phyloP scores from a whole-genome alignment of 768 basidiomycete genomes.

The Termitomyces sp. region DNA sequence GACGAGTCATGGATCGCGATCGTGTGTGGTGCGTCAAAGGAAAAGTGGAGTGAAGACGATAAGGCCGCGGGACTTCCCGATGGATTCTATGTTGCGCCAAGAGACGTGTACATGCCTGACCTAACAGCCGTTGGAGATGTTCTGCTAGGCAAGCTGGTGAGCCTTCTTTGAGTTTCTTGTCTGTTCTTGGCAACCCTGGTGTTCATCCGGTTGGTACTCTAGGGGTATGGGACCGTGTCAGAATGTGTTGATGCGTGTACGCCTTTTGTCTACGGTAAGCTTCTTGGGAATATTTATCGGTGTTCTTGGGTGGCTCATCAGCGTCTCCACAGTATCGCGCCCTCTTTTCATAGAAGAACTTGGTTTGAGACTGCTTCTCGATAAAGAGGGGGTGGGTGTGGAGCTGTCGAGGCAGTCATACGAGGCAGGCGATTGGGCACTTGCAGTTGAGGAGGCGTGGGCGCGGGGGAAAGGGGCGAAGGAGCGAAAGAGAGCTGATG shows the following conservation, averaged over 20 bases:
- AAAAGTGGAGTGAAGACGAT: conserved; percentile 39
- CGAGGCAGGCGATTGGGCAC: conserved; percentile 73
- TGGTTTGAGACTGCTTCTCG: conserved; percentile 63
- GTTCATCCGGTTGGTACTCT: background rate
- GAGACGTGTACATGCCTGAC: conserved; percentile 82
- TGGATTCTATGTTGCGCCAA: conserved; percentile 71
- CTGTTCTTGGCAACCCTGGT: conserved; percentile 1
- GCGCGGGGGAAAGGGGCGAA: conserved; percentile 44
- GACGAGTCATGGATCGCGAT: conserved; percentile 74
- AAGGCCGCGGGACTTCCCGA: conserved; percentile 46
- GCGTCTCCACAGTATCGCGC: conserved; percentile 50
- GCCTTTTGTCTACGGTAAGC: conserved; percentile 72
- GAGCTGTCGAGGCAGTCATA: conserved; percentile 63
- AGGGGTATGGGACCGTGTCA: conserved; percentile 82
- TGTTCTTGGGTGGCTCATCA: conserved; percentile 1
- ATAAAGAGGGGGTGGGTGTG: conserved; percentile 62
- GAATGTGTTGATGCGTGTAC: conserved; percentile 76
- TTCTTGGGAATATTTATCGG: background rate
- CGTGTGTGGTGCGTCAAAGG: conserved; percentile 71
- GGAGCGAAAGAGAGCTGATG: conserved; percentile 41
- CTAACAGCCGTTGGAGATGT: conserved; percentile 72
- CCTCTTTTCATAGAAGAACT: conserved; percentile 82
- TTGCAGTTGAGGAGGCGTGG: conserved; percentile 56
- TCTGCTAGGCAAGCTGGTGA: conserved; percentile 71
- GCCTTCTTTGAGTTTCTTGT: conserved; percentile 14